These are phyloP conservation scores for Ramaria sp. DNA, from an alignment of 768 basidiomycete species.

Conservation along the genomic window DNA sequence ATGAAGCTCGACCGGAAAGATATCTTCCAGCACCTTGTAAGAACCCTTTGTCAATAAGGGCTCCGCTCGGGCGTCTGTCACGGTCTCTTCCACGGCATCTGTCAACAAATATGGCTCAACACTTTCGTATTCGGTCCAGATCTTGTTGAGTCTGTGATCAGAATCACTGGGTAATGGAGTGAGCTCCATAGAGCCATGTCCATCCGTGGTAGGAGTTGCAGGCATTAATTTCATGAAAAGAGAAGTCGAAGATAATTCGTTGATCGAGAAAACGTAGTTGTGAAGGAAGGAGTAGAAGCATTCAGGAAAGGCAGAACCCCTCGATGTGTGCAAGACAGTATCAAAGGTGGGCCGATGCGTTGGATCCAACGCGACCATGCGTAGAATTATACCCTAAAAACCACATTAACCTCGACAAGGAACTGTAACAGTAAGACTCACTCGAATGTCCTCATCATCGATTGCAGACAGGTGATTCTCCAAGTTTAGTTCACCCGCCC, in stretches of 20 bases:
- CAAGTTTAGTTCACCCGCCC: slow-evolving; percentile 73
- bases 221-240: slow-evolving; percentile 30
- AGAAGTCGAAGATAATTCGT: slow-evolving; percentile 46
- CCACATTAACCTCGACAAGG: slow-evolving; percentile 14
- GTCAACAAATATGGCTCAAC: slow-evolving; percentile 58
- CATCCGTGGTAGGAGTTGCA: slow-evolving; percentile 14
- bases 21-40: slow-evolving; percentile 34
- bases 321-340: slow-evolving; percentile 58
- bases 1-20: slow-evolving; percentile 69
- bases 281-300: slow-evolving; percentile 93
- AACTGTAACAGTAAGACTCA: slow-evolving; percentile 28
- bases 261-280: slow-evolving; percentile 74
- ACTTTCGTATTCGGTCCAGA: slow-evolving; percentile 83
- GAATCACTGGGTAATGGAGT: slow-evolving; percentile 61
- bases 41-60: slow-evolving; percentile 10
- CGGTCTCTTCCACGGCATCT: slow-evolving; percentile 34
- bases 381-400: slow-evolving; percentile 68
- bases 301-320: slow-evolving; percentile 80
- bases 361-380: slow-evolving; percentile 84
- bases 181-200: slow-evolving; percentile 19
- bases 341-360: slow-evolving; percentile 72
- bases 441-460: slow-evolving; percentile 73
- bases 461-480: slow-evolving; percentile 63
- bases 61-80: slow-evolving; percentile 20
- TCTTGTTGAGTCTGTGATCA: slow-evolving; percentile 72